Conservation (phyloP, 495 filamentous ascomycete genomes). For the Trichodelitschia bisporula region DNA sequence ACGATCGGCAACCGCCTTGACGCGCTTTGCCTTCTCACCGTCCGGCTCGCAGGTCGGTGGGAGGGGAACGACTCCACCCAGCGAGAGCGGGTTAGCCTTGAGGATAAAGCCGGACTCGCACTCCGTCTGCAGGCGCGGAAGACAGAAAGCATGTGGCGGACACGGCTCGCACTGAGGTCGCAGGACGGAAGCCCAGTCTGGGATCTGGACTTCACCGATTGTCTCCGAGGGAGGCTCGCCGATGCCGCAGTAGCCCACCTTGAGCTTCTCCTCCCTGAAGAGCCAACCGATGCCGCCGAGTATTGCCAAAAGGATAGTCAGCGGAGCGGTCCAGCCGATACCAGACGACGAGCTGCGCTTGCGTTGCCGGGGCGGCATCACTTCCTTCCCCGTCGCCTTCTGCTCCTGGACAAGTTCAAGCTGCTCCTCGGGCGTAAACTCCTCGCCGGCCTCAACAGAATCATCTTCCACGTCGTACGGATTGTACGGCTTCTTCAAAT, state of each 20-base stretch:
- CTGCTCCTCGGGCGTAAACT: constrained; percentile 82
- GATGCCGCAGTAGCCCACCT: constrained; percentile 83
- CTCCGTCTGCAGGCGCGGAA: constrained; percentile 40
- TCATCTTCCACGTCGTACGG: constrained; percentile 23
- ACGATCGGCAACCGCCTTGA: constrained; percentile 67
- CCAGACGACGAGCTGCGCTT: constrained; percentile 8
- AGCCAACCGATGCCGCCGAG: constrained; percentile 49
- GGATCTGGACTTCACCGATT: constrained; percentile 15
- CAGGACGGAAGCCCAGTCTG: constrained; percentile 32
- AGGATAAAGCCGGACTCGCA: constrained; percentile 79
- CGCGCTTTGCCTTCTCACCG: constrained; percentile 67
- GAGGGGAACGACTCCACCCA: constrained; percentile 61
- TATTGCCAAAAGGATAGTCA: constrained; percentile 37
- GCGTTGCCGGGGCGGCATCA: constrained; percentile 12
- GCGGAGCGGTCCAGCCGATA: constrained; percentile 27
- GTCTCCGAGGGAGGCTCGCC: constrained; percentile 30
- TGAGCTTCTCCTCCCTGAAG: constrained; percentile 84
- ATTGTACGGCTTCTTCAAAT: constrained; percentile 11
- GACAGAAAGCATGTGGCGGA: constrained; percentile 78
- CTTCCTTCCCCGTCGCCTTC: constrained; percentile 16
- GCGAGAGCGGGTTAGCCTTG: constrained; percentile 56
- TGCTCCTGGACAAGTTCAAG: constrained; percentile 44
- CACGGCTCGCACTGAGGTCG: constrained; percentile 80
- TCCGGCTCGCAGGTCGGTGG: constrained; percentile 90
- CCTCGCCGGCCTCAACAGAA: constrained; percentile 34